Evolutionary conservation across 2,329 filamentous ascomycete species (phyloP).

Genomic region (Metarhizium anisopliae): DNA sequence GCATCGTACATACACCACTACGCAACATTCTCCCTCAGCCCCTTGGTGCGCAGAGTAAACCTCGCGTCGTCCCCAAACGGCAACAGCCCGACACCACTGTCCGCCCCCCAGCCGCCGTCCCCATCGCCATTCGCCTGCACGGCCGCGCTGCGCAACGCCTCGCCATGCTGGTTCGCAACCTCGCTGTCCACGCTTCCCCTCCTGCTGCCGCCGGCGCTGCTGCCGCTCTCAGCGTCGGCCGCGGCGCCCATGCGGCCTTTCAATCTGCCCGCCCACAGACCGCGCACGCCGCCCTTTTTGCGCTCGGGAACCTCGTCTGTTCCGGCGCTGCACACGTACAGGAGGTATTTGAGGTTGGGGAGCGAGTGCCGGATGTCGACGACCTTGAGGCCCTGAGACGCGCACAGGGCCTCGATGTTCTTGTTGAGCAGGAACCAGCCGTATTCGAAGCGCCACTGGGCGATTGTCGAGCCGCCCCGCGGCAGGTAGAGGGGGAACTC

Average conservation of each 20-base stretch:
- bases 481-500: conserved; percentile 73
- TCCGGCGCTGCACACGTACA: conserved; percentile 83
- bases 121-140: conserved; percentile 14
- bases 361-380: conserved; percentile 88
- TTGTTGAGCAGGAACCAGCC: conserved; percentile 96
- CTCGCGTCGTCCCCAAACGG: conserved; percentile 38
- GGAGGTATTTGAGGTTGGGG: conserved; percentile 85
- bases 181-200: conserved; percentile 37
- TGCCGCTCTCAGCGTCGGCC: conserved; percentile 28
- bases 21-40: conserved; percentile 38
- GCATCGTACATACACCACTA: neutral
- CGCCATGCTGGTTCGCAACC: conserved; percentile 26
- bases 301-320: conserved; percentile 52
- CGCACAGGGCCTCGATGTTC: conserved; percentile 66
- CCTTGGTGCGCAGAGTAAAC: conserved; percentile 47
- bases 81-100: conserved; percentile 27
- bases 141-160: conserved; percentile 26
- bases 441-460: conserved; percentile 90
- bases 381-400: conserved; percentile 62
- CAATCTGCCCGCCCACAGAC: conserved; percentile 43
- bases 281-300: conserved; percentile 52
- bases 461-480: conserved; percentile 49
- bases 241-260: conserved; percentile 23
- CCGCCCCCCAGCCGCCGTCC: conserved; percentile 6
- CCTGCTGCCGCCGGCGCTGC: conserved; percentile 28